Evolutionary conservation across 768 basidiomycete genomes (phyloP).

Genomic region (Tylopilus vinaceipallidus): DNA sequence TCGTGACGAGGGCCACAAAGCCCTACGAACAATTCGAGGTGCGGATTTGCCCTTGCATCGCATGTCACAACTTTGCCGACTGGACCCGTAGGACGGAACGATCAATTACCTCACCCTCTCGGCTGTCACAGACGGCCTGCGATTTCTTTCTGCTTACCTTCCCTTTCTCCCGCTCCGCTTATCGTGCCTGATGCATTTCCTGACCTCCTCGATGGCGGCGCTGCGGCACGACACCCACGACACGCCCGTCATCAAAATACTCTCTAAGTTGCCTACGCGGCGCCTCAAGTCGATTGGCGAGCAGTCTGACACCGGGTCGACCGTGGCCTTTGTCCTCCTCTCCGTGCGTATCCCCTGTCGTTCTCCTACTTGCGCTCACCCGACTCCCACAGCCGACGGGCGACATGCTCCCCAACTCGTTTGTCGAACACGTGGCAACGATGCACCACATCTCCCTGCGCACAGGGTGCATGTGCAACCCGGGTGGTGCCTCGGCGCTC

Average conservation of each 20-base stretch:
- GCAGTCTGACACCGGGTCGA: slow-evolving; percentile 63
- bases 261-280: slow-evolving; percentile 59
- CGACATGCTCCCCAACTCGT: slow-evolving; percentile 66
- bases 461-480: slow-evolving; percentile 88
- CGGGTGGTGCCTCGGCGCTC: slow-evolving; percentile 74
- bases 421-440: slow-evolving; percentile 69
- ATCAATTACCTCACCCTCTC: slow-evolving; percentile 78
- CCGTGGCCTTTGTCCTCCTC: slow-evolving; percentile 60
- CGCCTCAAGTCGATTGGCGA: slow-evolving; percentile 59
- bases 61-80: slow-evolving; percentile 2
- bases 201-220: slow-evolving; percentile 51
- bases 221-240: slow-evolving; percentile 62
- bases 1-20: slow-evolving; percentile 58
- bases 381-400: slow-evolving; percentile 67
- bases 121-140: slow-evolving; percentile 76
- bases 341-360: too few relatives aligned
- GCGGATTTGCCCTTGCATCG: slow-evolving; percentile 5
- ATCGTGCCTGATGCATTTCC: slow-evolving; percentile 62
- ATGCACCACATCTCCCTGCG: slow-evolving; percentile 67
- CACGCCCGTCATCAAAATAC: slow-evolving; percentile 61
- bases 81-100: slow-evolving; percentile 65
- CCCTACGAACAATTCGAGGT: slow-evolving; percentile 81
- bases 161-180: slow-evolving; percentile 78
- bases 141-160: slow-evolving; percentile 73
- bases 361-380: too few relatives aligned